phyloP scores from a whole-genome alignment of 805 yeast genomes.

The Yarrowia phangngaensis region DNA sequence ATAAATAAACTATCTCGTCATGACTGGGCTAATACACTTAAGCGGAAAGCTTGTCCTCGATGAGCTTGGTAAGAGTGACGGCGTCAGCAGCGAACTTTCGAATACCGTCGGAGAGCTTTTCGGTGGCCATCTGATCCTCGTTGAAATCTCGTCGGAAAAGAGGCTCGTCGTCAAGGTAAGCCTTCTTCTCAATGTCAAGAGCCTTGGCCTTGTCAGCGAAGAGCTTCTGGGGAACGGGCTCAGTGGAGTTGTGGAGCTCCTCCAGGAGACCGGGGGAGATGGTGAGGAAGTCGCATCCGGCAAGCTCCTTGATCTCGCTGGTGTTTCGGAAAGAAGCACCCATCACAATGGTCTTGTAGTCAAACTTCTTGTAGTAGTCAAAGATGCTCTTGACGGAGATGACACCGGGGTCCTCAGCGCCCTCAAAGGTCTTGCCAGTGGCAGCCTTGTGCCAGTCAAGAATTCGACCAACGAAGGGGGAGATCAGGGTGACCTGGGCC shows the following conservation, averaged over 20 bases:
- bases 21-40: slow-evolving; percentile 12
- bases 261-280: slow-evolving; percentile 91
- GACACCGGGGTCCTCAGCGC: slow-evolving; percentile 94
- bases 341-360: slow-evolving; percentile 97
- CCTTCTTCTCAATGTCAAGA: slow-evolving; percentile 60
- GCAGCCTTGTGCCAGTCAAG: slow-evolving; percentile 96
- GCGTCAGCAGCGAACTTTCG: slow-evolving; percentile 95
- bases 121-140: slow-evolving; percentile 98
- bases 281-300: slow-evolving; percentile 96
- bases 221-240: slow-evolving; percentile 74
- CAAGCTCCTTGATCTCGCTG: slow-evolving; percentile 92
- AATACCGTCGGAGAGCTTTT: slow-evolving; percentile 96
- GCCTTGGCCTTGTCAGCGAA: slow-evolving; percentile 60
- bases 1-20: too few relatives aligned
- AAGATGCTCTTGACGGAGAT: slow-evolving; percentile 77
- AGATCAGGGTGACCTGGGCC: slow-evolving; percentile 90
- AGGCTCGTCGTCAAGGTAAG: slow-evolving; percentile 81
- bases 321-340: slow-evolving; percentile 99
- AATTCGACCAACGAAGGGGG: slow-evolving; percentile 99
- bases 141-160: slow-evolving; percentile 85
- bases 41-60: slow-evolving; percentile 29
- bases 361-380: slow-evolving; percentile 97
- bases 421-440: slow-evolving; percentile 82
- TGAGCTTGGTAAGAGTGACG: slow-evolving; percentile 55
- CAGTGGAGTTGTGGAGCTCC: slow-evolving; percentile 74